A percentile compares a stretch with the other conserved stretches of the same genome.
phyloP scores from a whole-genome alignment of 2,329 filamentous ascomycete species.

The Curvularia lunata region DNA sequence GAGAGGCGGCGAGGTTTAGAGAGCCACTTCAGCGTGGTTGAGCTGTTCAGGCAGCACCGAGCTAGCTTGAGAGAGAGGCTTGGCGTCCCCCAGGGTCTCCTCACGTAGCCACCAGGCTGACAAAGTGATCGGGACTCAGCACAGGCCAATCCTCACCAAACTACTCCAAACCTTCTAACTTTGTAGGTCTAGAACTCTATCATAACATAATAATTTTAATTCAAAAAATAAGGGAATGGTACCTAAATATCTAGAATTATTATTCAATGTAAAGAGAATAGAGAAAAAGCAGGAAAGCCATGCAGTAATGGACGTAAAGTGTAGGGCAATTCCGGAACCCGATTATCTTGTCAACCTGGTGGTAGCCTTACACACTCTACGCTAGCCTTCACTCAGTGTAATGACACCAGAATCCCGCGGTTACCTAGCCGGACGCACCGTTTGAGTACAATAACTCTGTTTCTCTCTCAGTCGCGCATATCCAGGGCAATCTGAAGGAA shows the following conservation, averaged over 20 bases:
- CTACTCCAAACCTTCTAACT: too few relatives aligned
- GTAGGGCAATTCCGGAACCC: too few relatives aligned
- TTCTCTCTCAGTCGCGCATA: neutral
- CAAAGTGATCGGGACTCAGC: too few relatives aligned
- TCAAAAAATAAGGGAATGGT: too few relatives aligned
- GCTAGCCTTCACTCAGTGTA: constrained; percentile 17
- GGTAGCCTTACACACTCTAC: constrained; percentile 1
- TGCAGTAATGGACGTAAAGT: too few relatives aligned
- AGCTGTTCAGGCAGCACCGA: constrained; percentile 42
- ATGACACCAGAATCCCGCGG: neutral
- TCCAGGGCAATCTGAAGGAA: neutral
- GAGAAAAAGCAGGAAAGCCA: too few relatives aligned
- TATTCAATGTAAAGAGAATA: too few relatives aligned
- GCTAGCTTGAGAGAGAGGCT: constrained; percentile 18
- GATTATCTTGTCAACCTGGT: too few relatives aligned
- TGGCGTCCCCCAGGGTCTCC: constrained; percentile 24
- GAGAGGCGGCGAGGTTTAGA: constrained; percentile 36
- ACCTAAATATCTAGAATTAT: too few relatives aligned
- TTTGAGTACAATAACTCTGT: neutral
- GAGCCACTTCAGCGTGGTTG: constrained; percentile 30
- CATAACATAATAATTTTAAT: too few relatives aligned
- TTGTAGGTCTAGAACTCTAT: too few relatives aligned
- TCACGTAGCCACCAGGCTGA: constrained; percentile 18
- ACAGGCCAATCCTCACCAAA: too few relatives aligned
- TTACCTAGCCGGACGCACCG: neutral